Conservation (phyloP, 192 early-diverging fungal species). For the Backusella tarrabulga region DNA sequence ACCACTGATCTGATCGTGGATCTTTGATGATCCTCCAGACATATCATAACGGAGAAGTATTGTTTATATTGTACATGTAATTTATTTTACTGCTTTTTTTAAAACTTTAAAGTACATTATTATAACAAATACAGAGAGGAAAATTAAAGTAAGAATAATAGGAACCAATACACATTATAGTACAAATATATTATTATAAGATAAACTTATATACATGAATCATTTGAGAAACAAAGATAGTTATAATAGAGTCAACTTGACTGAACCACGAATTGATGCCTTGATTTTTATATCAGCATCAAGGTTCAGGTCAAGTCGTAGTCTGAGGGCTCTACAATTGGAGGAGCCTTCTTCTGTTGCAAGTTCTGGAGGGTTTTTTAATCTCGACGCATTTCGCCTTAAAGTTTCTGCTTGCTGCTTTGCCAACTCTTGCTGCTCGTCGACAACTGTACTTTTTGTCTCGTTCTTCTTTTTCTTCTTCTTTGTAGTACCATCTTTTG, state of each 20-base stretch:
- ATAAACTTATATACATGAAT: not conserved
- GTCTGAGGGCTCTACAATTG: conserved; percentile 6
- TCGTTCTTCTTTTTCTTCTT: not conserved
- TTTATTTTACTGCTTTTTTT: not conserved
- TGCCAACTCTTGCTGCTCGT: not conserved
- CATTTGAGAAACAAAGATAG: not conserved
- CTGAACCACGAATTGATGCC: conserved; percentile 16
- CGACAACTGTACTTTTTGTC: not conserved
- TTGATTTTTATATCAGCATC: conserved; percentile 24
- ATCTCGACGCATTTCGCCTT: not conserved
- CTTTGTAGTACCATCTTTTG: not conserved
- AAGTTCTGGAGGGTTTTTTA: not conserved
- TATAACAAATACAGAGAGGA: not conserved
- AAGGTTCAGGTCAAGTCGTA: conserved; percentile 25
- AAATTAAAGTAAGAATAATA: not conserved
- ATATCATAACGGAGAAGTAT: not conserved
- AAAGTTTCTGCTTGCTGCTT: not conserved
- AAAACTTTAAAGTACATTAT: not conserved
- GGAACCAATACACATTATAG: not conserved
- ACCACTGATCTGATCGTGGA: not conserved
- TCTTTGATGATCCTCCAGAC: not conserved
- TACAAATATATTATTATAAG: not conserved
- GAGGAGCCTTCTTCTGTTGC: not conserved
- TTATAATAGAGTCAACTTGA: conserved; percentile 17
- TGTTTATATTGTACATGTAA: not conserved